Percentiles rank a stretch among this genome's conserved stretches.
phyloP scores from a whole-genome alignment of 345 rosid genomes.

The Xanthoceras sorbifolium region DNA sequence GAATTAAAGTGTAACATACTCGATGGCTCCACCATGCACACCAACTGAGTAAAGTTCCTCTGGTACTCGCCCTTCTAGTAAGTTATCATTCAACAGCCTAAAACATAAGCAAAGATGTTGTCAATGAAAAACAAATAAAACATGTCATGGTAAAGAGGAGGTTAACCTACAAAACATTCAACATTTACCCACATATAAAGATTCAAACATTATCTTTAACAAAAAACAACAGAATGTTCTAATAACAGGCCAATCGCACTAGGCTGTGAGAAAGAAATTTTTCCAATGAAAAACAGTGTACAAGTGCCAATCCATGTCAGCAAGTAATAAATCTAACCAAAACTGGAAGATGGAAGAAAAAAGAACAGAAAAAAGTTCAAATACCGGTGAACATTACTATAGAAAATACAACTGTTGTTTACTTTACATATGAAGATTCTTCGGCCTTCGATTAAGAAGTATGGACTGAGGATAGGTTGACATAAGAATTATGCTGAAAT shows the following conservation, averaged over 20 bases:
- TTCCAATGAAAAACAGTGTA: too few species aligned
- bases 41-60: conserved; percentile 85
- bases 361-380: too few species aligned
- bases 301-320: too few species aligned
- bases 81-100: conserved; percentile 72
- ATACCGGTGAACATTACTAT: too few species aligned
- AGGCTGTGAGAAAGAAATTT: not conserved
- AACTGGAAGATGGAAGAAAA: too few species aligned
- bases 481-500: too few species aligned
- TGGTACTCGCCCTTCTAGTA: conserved; percentile 81
- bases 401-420: too few species aligned
- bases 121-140: not conserved
- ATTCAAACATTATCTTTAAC: not conserved
- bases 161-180: not conserved
- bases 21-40: conserved; percentile 90
- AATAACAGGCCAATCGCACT: not conserved
- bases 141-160: not conserved
- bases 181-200: not conserved
- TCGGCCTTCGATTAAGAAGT: too few species aligned
- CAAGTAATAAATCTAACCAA: too few species aligned
- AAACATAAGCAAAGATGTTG: conserved; percentile 19
- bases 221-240: not conserved
- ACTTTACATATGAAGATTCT: too few species aligned
- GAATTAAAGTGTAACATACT: conserved; percentile 49
- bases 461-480: too few species aligned